These are phyloP conservation scores for Anthracocystis walkeri DNA, from an alignment of 1,284 basidiomycete genomes.

Conservation along the genomic window DNA sequence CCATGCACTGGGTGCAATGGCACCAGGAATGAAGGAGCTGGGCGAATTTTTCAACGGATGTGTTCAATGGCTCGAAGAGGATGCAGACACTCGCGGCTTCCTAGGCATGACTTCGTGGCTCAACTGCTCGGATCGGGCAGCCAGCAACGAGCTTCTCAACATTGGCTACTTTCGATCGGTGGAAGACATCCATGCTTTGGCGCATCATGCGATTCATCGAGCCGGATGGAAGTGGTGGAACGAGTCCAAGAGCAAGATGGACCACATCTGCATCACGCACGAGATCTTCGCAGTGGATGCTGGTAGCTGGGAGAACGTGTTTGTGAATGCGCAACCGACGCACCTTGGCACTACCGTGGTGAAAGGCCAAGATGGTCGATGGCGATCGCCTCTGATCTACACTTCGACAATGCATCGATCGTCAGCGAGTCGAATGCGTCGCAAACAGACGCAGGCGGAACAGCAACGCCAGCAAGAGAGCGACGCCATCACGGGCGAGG, in stretches of 20 bases:
- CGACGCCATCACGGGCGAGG: constrained; percentile 16
- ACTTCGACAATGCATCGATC: constrained; percentile 13
- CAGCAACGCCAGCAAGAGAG: constrained; percentile 21
- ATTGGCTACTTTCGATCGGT: constrained; percentile 38
- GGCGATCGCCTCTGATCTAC: constrained; percentile 27
- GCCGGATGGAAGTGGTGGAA: constrained; percentile 37
- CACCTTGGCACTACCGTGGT: constrained; percentile 25
- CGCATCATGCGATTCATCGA: constrained; percentile 27
- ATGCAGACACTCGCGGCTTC: constrained; percentile 27
- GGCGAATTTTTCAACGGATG: constrained; percentile 22
- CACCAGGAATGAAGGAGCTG: constrained; percentile 28
- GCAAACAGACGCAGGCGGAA: constrained; percentile 22
- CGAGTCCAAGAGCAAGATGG: constrained; percentile 16
- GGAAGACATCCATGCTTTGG: constrained; percentile 29
- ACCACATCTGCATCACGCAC: constrained; percentile 29
- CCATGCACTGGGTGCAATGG: constrained; percentile 26
- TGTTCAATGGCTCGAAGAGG: constrained; percentile 34
- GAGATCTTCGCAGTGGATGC: constrained; percentile 22
- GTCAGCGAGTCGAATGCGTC: constrained; percentile 25
- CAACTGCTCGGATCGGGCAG: constrained; percentile 23
- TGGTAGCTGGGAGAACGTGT: constrained; percentile 35
- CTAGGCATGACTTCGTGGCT: constrained; percentile 41
- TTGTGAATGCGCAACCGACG: constrained; percentile 28
- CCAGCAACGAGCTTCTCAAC: constrained; percentile 24
- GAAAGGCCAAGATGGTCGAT: constrained; percentile 20